Conservation (phyloP, 2,329 filamentous ascomycete genomes). For the Hypoxylon rubiginosum region DNA sequence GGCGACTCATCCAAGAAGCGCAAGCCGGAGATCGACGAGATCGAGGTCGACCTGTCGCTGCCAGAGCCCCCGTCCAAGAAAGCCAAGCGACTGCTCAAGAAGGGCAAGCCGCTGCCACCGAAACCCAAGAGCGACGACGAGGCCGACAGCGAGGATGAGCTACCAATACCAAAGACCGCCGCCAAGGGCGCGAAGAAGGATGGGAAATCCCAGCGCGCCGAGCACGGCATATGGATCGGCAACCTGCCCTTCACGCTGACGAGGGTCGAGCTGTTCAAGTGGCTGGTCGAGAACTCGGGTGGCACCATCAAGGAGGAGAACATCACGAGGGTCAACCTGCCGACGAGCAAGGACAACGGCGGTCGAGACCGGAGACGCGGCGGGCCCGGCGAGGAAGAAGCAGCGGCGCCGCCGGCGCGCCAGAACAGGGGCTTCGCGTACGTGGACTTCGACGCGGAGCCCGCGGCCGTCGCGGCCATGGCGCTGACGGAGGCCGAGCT, state of each 20-base stretch:
- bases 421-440: constrained; percentile 96
- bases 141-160: constrained; percentile 53
- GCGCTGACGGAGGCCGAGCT: constrained; percentile 88
- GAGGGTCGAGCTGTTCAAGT: constrained; percentile 79
- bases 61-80: constrained; percentile 97
- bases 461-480: constrained; percentile 81
- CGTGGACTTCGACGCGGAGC: constrained; percentile 84
- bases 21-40: constrained; percentile 77
- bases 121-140: constrained; percentile 60
- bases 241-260: constrained; percentile 90
- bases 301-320: constrained; percentile 74
- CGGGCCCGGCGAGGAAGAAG: constrained; percentile 36
- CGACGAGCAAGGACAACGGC: constrained; percentile 66
- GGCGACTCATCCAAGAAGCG: constrained; percentile 72
- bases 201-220: constrained; percentile 73
- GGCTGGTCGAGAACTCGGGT: constrained; percentile 80
- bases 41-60: constrained; percentile 90
- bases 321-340: constrained; percentile 89
- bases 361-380: constrained; percentile 44
- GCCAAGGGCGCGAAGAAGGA: constrained; percentile 58
- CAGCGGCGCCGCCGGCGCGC: too few species aligned
- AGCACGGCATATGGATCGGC: constrained; percentile 94
- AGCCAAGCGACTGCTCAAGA: constrained; percentile 89
- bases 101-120: constrained; percentile 73
- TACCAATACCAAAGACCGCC: constrained; percentile 42